Percentiles rank a stretch among this genome's conserved stretches.
Conservation (phyloP, 768 basidiomycete genomes). For the Ephemerocybe angulata region DNA sequence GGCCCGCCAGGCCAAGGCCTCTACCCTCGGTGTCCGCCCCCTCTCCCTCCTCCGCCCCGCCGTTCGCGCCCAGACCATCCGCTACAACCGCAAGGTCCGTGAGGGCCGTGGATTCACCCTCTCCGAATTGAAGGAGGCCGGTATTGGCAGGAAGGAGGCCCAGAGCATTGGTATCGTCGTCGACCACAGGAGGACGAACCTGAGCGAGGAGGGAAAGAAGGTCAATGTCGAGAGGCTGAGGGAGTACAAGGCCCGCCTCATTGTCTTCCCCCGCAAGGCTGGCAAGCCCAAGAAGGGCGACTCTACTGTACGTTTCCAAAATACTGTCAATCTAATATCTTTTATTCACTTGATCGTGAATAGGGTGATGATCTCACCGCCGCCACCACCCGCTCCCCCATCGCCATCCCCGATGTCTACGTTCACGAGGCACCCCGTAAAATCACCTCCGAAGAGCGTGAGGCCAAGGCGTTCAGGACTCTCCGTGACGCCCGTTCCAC, state of each 20-base stretch:
- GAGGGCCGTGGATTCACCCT: constrained; percentile 96
- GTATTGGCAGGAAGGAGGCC: constrained; percentile 91
- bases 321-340: background rate
- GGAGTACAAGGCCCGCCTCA: constrained; percentile 87
- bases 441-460: constrained; percentile 87
- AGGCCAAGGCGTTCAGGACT: constrained; percentile 83
- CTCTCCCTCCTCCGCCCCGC: constrained; percentile 91
- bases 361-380: constrained; percentile 83
- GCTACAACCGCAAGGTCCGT: constrained; percentile 97
- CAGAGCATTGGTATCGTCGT: constrained; percentile 90
- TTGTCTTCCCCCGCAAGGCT: constrained; percentile 96
- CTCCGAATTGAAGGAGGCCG: constrained; percentile 93
- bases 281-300: constrained; percentile 96
- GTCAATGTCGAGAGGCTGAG: constrained; percentile 92
- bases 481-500: constrained; percentile 83
- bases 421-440: constrained; percentile 83
- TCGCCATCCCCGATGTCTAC: constrained; percentile 67
- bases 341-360: constrained; percentile 6
- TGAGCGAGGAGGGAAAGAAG: constrained; percentile 95
- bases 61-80: constrained; percentile 92
- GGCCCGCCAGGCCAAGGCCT: constrained; percentile 88
- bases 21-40: constrained; percentile 87
- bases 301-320: constrained; percentile 62
- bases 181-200: constrained; percentile 94
- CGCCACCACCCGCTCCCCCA: constrained; percentile 61